A percentile compares a stretch with the other conserved stretches of the same genome.
Conservation (phyloP, 768 basidiomycete species). For the Heimioporus sp. region DNA sequence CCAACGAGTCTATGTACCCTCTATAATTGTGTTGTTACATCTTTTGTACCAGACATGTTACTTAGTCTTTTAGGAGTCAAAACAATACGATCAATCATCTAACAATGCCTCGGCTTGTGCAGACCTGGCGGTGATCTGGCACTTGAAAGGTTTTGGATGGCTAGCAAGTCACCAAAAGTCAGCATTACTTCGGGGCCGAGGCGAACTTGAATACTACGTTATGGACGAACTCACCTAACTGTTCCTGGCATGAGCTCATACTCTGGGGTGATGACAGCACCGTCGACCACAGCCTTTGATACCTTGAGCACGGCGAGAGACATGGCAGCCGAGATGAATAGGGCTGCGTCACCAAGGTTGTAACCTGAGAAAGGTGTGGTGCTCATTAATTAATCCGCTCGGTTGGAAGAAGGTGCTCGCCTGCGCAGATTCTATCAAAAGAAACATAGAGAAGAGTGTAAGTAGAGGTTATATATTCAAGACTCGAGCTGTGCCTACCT, state of each 20-base stretch:
- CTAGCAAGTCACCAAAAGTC: not conserved
- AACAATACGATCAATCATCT: not conserved
- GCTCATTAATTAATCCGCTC: not conserved
- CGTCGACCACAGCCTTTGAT: slow-evolving; percentile 39
- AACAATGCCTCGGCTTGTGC: slow-evolving; percentile 32
- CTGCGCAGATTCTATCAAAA: slow-evolving; percentile 18
- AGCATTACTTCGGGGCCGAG: not conserved
- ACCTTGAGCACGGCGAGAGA: slow-evolving; percentile 49
- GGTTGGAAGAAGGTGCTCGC: not conserved
- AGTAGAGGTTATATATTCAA: no score
- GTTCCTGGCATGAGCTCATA: slow-evolving; percentile 41
- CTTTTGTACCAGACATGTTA: no score
- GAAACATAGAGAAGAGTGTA: not conserved
- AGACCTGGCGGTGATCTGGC: slow-evolving; percentile 52
- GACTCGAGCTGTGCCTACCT: slow-evolving; percentile 11
- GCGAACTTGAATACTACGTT: no score
- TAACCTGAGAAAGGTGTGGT: slow-evolving; percentile 14
- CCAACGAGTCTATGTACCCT: no score
- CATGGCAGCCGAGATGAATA: slow-evolving; percentile 29
- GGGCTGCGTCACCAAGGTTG: slow-evolving; percentile 26
- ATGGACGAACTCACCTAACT: slow-evolving; percentile 37
- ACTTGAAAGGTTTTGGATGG: slow-evolving; percentile 57
- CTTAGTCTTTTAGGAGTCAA: not conserved
- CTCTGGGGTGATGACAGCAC: slow-evolving; percentile 42
- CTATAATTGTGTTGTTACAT: no score